Conservation (phyloP, 1,284 basidiomycete species). For the Macrocystidia cucumis region DNA sequence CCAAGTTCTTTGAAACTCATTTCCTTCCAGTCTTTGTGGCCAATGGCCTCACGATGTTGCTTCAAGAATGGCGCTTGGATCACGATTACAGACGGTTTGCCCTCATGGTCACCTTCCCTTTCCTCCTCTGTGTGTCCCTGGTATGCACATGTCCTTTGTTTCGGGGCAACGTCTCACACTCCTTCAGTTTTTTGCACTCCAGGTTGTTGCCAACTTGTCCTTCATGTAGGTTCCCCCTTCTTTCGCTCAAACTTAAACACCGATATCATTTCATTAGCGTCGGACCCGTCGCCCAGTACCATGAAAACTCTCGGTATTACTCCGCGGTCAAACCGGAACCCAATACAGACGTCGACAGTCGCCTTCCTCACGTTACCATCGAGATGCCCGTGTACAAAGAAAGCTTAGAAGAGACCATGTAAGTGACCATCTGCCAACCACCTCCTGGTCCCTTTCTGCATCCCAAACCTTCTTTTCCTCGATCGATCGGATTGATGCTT, state of each 20-base stretch:
- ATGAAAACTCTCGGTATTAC: slow-evolving; percentile 69
- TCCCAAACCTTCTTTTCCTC: no score
- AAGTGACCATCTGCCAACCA: no score
- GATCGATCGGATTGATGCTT: no score
- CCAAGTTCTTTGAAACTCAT: slow-evolving; percentile 1
- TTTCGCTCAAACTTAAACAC: slow-evolving; percentile 2
- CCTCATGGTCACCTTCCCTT: slow-evolving; percentile 55
- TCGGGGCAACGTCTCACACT: slow-evolving; percentile 1
- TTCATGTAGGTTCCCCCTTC: slow-evolving; percentile 35
- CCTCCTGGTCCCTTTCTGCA: no score
- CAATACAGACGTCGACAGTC: slow-evolving; percentile 53
- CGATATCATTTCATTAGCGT: slow-evolving; percentile 25
- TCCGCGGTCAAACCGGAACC: slow-evolving; percentile 50
- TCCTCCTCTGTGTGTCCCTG: slow-evolving; percentile 67
- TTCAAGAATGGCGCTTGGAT: slow-evolving; percentile 67
- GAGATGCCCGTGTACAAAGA: slow-evolving; percentile 83
- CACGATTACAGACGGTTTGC: slow-evolving; percentile 54
- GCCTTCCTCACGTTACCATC: slow-evolving; percentile 67
- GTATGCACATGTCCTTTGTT: slow-evolving; percentile 30
- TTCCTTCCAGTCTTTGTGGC: slow-evolving; percentile 47
- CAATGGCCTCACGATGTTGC: slow-evolving; percentile 46
- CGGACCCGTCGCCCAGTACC: slow-evolving; percentile 69
- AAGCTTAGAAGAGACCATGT: slow-evolving; percentile 63
- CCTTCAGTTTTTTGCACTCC: slow-evolving; percentile 53
- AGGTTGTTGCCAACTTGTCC: slow-evolving; percentile 53